A percentile compares a stretch with the other conserved stretches of the same genome.
Evolutionary conservation across 1,139 yeast genomes (phyloP).

Genomic region (Saccharomyces hybrid): DNA sequence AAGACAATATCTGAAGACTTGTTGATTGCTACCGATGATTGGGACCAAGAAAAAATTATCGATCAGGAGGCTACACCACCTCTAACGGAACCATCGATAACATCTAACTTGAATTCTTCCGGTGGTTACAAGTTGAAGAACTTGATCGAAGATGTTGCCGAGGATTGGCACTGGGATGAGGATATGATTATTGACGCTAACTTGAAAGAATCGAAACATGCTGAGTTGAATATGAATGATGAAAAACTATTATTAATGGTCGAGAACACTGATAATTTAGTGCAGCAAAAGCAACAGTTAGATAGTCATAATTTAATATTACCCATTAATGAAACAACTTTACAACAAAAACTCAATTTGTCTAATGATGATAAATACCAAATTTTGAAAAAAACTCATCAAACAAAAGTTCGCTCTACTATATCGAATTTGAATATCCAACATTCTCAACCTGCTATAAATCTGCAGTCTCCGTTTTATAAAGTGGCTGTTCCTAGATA

Average conservation of each 20-base stretch:
- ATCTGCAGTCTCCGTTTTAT: slow-evolving; percentile 87
- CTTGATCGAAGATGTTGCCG: slow-evolving; percentile 10
- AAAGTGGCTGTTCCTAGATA: slow-evolving; percentile 65
- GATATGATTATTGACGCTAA: slow-evolving; percentile 76
- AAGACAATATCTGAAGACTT: slow-evolving; percentile 44
- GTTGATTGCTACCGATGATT: slow-evolving; percentile 68
- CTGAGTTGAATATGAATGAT: slow-evolving; percentile 74
- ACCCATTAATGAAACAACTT: slow-evolving; percentile 30
- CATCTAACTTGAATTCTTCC: background rate
- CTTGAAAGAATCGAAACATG: slow-evolving; percentile 39
- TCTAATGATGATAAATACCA: slow-evolving; percentile 89
- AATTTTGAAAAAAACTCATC: slow-evolving; percentile 73
- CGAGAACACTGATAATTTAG: slow-evolving; percentile 5
- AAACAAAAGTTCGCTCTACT: slow-evolving; percentile 86
- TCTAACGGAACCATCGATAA: background rate
- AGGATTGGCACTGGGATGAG: slow-evolving; percentile 64
- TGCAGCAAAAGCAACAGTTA: background rate
- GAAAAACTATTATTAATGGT: slow-evolving; percentile 60
- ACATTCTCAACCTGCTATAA: slow-evolving; percentile 80
- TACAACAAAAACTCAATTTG: slow-evolving; percentile 56
- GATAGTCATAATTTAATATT: slow-evolving; percentile 8
- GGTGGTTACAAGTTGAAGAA: background rate
- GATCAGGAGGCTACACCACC: slow-evolving; percentile 23
- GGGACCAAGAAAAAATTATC: slow-evolving; percentile 68
- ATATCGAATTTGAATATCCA: slow-evolving; percentile 87